These are phyloP conservation scores for Schwanniomyces yamadae DNA, from an alignment of 805 yeast genomes.

Conservation along the genomic window DNA sequence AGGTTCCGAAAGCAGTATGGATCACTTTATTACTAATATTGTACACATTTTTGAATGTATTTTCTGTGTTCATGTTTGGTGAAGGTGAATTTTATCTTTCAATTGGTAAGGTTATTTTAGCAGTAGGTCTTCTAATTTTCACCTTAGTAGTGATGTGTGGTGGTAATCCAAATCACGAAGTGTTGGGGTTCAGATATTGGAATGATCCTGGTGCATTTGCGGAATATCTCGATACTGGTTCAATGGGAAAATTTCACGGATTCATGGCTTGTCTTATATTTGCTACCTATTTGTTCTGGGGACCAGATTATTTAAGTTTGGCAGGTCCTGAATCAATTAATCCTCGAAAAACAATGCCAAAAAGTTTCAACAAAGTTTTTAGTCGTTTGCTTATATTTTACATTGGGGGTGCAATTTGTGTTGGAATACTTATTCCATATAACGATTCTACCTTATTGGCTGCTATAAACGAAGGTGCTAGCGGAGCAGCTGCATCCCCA, in stretches of 20 bases:
- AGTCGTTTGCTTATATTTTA: constrained; percentile 40
- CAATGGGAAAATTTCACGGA: neutral
- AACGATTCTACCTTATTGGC: constrained; percentile 16
- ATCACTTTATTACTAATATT: constrained; percentile 35
- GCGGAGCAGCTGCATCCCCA: constrained; percentile 56
- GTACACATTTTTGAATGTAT: constrained; percentile 16
- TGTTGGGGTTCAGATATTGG: constrained; percentile 23
- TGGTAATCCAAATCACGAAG: constrained; percentile 19
- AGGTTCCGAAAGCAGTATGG: constrained; percentile 43
- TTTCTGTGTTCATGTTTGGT: constrained; percentile 18
- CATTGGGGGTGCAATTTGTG: constrained; percentile 15
- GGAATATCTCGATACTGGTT: constrained; percentile 30
- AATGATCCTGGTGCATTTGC: constrained; percentile 21
- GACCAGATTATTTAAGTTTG: neutral
- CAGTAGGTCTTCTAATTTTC: constrained; percentile 17
- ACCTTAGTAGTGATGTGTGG: constrained; percentile 21
- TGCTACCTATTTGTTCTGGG: neutral
- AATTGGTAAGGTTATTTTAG: constrained; percentile 16
- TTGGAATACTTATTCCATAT: constrained; percentile 21
- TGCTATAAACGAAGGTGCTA: constrained; percentile 15
- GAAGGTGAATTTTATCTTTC: constrained; percentile 23
- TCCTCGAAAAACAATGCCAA: constrained; percentile 58
- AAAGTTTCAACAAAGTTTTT: constrained; percentile 55
- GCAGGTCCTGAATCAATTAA: constrained; percentile 59
- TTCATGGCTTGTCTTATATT: neutral